These are phyloP conservation scores for Arthrobotrys pseudoclavata DNA, from an alignment of 2,329 filamentous ascomycete species.

Conservation along the genomic window DNA sequence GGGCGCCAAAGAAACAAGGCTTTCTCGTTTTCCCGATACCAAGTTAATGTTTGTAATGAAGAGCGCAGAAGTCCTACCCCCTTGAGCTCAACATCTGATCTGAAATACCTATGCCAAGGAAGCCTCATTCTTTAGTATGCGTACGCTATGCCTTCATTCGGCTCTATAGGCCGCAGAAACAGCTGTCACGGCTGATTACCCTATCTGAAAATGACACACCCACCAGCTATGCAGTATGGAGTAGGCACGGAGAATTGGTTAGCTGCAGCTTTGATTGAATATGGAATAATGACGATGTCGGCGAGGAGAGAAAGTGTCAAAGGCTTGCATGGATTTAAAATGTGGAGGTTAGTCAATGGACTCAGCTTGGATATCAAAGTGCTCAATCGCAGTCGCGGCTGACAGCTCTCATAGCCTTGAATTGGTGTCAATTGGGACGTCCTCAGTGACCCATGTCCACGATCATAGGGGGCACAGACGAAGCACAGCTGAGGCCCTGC, in stretches of 20 bases:
- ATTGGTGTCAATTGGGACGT: not conserved
- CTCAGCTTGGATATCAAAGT: slow-evolving; percentile 1
- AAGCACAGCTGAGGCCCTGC: slow-evolving; percentile 13
- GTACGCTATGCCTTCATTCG: not conserved
- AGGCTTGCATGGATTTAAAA: not conserved
- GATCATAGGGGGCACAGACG: not conserved
- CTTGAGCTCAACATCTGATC: slow-evolving; percentile 8
- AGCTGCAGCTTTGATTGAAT: slow-evolving; percentile 4
- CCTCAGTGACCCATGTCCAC: not conserved
- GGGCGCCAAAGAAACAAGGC: not conserved
- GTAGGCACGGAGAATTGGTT: not conserved
- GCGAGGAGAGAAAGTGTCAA: slow-evolving; percentile 6
- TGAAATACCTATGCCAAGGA: slow-evolving; percentile 2
- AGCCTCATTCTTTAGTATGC: slow-evolving; percentile 17
- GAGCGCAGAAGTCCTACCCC: slow-evolving; percentile 3
- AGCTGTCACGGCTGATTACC: slow-evolving; percentile 20
- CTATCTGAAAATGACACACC: slow-evolving; percentile 17
- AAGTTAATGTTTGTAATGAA: not conserved
- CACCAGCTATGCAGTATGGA: not conserved
- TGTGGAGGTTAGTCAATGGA: slow-evolving; percentile 7
- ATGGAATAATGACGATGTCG: slow-evolving; percentile 6
- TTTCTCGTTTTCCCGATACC: not conserved
- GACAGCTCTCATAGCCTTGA: not conserved
- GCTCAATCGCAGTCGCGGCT: slow-evolving; percentile 3
- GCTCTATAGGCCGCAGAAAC: not conserved